These are phyloP conservation scores for Globisporangium paddicum DNA, from an alignment of 352 stramenopile genomes.

Conservation along the genomic window DNA sequence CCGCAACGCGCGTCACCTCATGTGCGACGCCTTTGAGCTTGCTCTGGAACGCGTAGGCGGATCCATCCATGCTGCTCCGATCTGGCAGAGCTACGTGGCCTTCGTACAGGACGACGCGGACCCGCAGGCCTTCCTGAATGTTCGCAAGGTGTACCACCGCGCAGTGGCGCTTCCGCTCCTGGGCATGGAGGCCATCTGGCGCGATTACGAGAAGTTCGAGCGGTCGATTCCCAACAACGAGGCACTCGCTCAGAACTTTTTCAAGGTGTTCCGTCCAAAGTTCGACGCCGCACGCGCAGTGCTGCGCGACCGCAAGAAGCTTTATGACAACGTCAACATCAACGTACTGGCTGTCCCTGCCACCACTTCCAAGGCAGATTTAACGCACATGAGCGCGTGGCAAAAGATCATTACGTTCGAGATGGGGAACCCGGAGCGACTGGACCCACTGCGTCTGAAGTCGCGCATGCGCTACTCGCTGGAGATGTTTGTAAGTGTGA, in stretches of 20 bases:
- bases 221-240: conserved; percentile 87
- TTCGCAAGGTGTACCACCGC: conserved; percentile 84
- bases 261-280: conserved; percentile 84
- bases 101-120: conserved; percentile 80
- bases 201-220: conserved; percentile 88
- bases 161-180: conserved; percentile 71
- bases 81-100: conserved; percentile 81
- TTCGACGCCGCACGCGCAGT: conserved; percentile 79
- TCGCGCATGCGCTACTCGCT: conserved; percentile 81
- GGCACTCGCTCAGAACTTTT: conserved; percentile 79
- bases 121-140: conserved; percentile 64
- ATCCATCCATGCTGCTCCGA: conserved; percentile 67
- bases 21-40: conserved; percentile 82
- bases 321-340: conserved; percentile 72
- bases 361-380: conserved; percentile 25
- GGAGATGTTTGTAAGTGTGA: conserved; percentile 73
- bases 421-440: conserved; percentile 68
- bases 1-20: conserved; percentile 57
- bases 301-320: conserved; percentile 78
- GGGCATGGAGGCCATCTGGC: conserved; percentile 80
- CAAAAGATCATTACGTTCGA: conserved; percentile 80
- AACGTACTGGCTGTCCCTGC: conserved; percentile 60
- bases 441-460: conserved; percentile 77
- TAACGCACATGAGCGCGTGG: conserved; percentile 64
- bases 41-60: conserved; percentile 78